Evolutionary conservation across 352 stramenopile genomes (phyloP), one percentile per base, ranked within the genome.

Genomic region (Thraustotheca clavata): DNA sequence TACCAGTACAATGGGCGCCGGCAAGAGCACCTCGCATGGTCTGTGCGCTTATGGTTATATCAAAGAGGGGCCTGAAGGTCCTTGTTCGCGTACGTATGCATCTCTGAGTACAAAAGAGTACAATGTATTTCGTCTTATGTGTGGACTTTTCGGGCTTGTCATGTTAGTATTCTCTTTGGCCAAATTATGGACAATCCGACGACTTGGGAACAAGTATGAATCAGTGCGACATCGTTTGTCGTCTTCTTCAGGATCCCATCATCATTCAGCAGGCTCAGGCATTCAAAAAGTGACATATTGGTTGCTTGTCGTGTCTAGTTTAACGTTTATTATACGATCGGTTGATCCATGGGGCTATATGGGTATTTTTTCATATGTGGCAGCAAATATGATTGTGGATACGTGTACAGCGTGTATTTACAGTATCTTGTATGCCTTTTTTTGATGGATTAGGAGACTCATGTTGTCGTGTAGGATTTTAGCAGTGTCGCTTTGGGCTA

Each of bases 321-420:
- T 54, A 7, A 41, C 57, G 29, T 65, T 65, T 35, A 33, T 65
- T 20, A 46, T 34, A 16, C 57, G 57, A 18, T 40, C 57, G 12
- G 38, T 65, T 5, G 57, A 65, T 26, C 57, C 57, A 3, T 54
- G 46, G 57, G 24, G n/a, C 38, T 48, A 65, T 34, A 43, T 35
- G 35, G 46, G 46, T 27, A 65, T 65, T 26, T 41, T 54, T 32
- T 27, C 35, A 9, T 43, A 43, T 5, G 33, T 65, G 35, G 57
- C 34, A 29, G 33, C 20, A 12, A 43, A 26, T 4, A 20, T 65
- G 2, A 65, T 65, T 33, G 52, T 46, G 22, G 57, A 65, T 26
- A 49, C 47, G n/a, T 65, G 57, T 46, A 65, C 57, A 4, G 57
- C 57, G 4, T 65, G n/a, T 20, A 43, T 65, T 46, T 65, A 65